Evolutionary conservation across 345 rosid species (phyloP), one percentile per base, ranked within the genome.

Genomic region (Clarkia xantiana): DNA sequence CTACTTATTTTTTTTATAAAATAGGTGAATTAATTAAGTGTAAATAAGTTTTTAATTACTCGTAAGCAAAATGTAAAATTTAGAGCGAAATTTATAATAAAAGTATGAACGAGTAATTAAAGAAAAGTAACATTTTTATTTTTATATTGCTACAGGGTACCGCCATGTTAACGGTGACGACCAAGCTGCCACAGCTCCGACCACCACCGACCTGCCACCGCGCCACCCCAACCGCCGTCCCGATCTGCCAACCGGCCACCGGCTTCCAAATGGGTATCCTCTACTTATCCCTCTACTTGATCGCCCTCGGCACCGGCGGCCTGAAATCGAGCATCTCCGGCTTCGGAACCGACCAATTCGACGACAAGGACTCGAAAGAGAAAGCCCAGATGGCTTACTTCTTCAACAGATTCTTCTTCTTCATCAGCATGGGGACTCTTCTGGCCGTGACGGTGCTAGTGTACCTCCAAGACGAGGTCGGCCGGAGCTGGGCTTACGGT

Each of bases 211-310:
- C 94, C 62, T 59, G 62, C 42, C 63, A 68, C 18, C 18, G 50
- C 13, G 60, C 62, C 49, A 17, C 59, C 44, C 18, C 47, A 3
- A 29, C 36, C 36, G 1, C 36, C 1, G 36, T 29, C 9, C 36
- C 36, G 6, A 29, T 29, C 6, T 88, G 97, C 53, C 45, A 55
- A 45, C 74, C 61, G 17, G 86, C 97, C 11, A 70, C 40, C 9
- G 73, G 78, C 22, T 60, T 73, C 55, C 97, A 88, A 49, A 78
- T 82, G 89, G 81, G 89, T 12, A 46, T 84, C 50, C 69, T 84
- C 11, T 88, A 82, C 61, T 9, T 80, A 44, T 64, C 82, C 14
- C 62, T 81, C 42, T 75, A 75, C 54, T 54, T 81, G 15, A 73
- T 81, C 44, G 89, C 84, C 43, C 36, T 81, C 1, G 84, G 84